Evolutionary conservation across 2,329 filamentous ascomycete species (phyloP).

Genomic region (Tolypocladium pustulatum): DNA sequence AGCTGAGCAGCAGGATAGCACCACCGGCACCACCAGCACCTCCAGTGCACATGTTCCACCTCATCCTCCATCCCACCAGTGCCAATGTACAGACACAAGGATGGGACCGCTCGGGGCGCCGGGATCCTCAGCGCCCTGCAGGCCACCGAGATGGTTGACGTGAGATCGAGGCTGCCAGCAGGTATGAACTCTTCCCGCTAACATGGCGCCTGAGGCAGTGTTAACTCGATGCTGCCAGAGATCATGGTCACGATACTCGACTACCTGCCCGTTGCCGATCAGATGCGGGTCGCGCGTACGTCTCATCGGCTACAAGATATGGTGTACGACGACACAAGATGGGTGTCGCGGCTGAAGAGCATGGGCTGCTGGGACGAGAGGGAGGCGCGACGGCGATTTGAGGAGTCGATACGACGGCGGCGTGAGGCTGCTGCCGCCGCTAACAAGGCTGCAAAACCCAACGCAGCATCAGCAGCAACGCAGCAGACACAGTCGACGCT

Average conservation of each 20-base stretch:
- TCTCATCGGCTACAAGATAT: constrained; percentile 89
- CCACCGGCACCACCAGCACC: not conserved
- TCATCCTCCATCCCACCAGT: not conserved
- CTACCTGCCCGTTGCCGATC: constrained; percentile 75
- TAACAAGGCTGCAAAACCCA: constrained; percentile 4
- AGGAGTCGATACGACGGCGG: constrained; percentile 54
- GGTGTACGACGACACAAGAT: constrained; percentile 96
- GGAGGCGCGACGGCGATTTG: constrained; percentile 72
- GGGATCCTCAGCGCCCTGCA: constrained; percentile 68
- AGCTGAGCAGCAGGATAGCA: no score
- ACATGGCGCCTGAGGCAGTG: not conserved
- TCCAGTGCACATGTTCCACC: not conserved
- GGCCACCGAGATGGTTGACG: constrained; percentile 68
- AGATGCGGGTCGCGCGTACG: constrained; percentile 73
- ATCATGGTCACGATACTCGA: constrained; percentile 82
- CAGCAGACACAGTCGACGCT: constrained; percentile 37
- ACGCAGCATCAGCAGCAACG: constrained; percentile 8
- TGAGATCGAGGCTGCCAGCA: constrained; percentile 71
- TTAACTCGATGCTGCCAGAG: constrained; percentile 38
- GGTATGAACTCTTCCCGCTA: constrained; percentile 36
- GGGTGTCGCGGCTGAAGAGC: constrained; percentile 74
- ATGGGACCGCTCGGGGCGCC: constrained; percentile 26
- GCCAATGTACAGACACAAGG: constrained; percentile 33
- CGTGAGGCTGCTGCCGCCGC: constrained; percentile 38
- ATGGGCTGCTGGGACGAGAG: constrained; percentile 91